These are phyloP conservation scores for Berkeleyomyces basicola DNA, from an alignment of 2,329 filamentous ascomycete genomes.

Conservation along the genomic window DNA sequence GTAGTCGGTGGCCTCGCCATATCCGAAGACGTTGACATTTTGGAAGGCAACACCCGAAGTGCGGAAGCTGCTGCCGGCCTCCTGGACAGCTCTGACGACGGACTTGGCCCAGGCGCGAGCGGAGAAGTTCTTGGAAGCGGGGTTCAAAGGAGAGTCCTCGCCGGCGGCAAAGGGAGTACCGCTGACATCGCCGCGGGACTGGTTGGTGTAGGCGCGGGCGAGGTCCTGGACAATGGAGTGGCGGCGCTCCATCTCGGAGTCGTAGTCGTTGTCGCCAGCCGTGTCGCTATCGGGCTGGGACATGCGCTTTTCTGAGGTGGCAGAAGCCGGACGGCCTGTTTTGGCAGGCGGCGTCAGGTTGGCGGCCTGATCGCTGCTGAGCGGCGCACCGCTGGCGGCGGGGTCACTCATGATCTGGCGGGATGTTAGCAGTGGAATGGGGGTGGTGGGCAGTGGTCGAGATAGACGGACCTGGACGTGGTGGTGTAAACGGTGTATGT, in stretches of 20 bases:
- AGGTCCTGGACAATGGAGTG: constrained; percentile 37
- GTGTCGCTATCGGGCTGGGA: constrained; percentile 13
- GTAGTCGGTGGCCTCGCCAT: constrained; percentile 50
- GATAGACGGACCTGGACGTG: neutral
- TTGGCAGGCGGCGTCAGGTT: neutral
- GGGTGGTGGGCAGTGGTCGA: neutral
- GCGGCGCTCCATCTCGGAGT: constrained; percentile 32
- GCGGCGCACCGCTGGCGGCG: constrained; percentile 4
- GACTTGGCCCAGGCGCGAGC: constrained; percentile 43
- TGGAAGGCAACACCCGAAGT: constrained; percentile 49
- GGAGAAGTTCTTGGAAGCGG: constrained; percentile 35
- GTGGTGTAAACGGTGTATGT: neutral
- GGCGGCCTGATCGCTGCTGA: neutral
- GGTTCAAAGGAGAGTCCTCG: constrained; percentile 36
- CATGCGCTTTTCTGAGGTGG: constrained; percentile 11
- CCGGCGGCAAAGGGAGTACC: constrained; percentile 35
- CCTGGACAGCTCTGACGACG: constrained; percentile 34
- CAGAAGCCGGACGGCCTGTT: neutral
- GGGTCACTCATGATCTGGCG: constrained; percentile 5
- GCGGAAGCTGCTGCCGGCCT: constrained; percentile 38
- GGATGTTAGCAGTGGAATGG: neutral
- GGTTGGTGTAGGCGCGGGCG: constrained; percentile 36
- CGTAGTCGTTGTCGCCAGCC: constrained; percentile 23
- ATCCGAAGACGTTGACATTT: constrained; percentile 52
- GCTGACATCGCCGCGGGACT: constrained; percentile 23